Conservation (phyloP, 345 rosid genomes). For the Physaria fendleri region DNA sequence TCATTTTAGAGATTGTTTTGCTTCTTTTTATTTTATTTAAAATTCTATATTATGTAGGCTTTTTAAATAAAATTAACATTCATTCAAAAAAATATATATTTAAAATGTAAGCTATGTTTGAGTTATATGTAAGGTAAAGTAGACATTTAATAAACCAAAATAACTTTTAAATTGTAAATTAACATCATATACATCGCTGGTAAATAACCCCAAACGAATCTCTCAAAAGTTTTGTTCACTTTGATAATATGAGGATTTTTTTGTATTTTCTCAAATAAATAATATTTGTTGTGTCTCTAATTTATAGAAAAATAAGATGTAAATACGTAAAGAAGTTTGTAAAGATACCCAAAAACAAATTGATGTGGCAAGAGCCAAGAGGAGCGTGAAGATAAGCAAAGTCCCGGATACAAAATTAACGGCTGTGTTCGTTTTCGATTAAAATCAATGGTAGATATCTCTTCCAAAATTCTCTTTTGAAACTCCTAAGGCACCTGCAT, state of each 20-base stretch:
- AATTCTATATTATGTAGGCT: too few relatives aligned
- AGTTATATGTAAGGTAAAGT: too few relatives aligned
- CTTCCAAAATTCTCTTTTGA: slow-evolving; percentile 51
- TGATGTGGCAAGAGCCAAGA: slow-evolving; percentile 31
- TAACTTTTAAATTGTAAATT: background rate
- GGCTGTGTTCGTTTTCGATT: slow-evolving; percentile 52
- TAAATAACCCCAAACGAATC: slow-evolving; percentile 32
- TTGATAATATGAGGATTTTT: background rate
- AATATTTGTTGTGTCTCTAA: background rate
- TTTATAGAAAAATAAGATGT: slow-evolving; percentile 38
- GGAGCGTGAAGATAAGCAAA: slow-evolving; percentile 51
- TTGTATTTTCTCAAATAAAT: too few relatives aligned
- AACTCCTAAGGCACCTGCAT: too few relatives aligned
- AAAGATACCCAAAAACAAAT: slow-evolving; percentile 34
- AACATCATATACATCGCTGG: slow-evolving; percentile 47
- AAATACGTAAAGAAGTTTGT: slow-evolving; percentile 33
- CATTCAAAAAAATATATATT: too few relatives aligned
- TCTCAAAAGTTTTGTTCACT: background rate
- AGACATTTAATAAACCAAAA: background rate
- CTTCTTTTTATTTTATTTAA: too few relatives aligned
- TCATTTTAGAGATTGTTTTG: too few relatives aligned
- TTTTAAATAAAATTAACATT: too few relatives aligned
- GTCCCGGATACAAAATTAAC: slow-evolving; percentile 53
- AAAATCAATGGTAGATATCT: slow-evolving; percentile 41
- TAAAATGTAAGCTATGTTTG: too few relatives aligned